Evolutionary conservation across 371 early-diverging fungal genomes (phyloP), one percentile per base, ranked within the genome.

Genomic region (Mucor velutinosus): DNA sequence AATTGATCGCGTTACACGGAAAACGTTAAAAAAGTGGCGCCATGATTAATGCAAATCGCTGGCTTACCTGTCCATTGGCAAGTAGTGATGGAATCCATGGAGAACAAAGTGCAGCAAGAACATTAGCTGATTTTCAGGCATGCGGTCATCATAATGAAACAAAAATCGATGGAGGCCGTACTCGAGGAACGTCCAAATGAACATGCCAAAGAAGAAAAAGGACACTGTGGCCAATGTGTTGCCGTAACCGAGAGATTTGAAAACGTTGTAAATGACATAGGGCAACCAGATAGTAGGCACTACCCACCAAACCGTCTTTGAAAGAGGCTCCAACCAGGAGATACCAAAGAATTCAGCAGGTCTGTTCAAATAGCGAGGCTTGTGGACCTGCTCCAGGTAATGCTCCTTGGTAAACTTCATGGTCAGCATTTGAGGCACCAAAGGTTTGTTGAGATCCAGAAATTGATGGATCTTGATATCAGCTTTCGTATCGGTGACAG

Each of bases 71-170:
- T 97, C 98, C 96, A 97, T 97, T 1, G 98, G 98, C 60, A 97
- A 72, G 75, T 89, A 96, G 80, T 97, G 98, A 80, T 98, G 98
- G 33, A 98, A 91, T 39, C 98, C 98, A 71, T 98, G 98, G 17
- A 97, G 77, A 64, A 92, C 71, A 71, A 98, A 98, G 73, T 98
- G 98, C 3, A 88, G 71, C 15, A 86, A 53, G 62, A 94, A 83
- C n/a, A 89, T 87, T 25, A 86, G 64, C 23, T 88, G 91, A 64
- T 92, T 85, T 73, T 97, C 95, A 32, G 98, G 98, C 67, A 97
- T 72, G 30, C 83, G 76, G 12, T 90, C 89, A 69, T 97, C 98
- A 32, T 95, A 69, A 73, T 97, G 98, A 84, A 98, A 98, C 45
- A 96, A 68, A 83, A 95, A 97, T 7, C 98, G 88, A 77, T 97